Evolutionary conservation across 2,329 filamentous ascomycete species (phyloP), one percentile per base, ranked within the genome.

Genomic region (Fusarium domesticum): DNA sequence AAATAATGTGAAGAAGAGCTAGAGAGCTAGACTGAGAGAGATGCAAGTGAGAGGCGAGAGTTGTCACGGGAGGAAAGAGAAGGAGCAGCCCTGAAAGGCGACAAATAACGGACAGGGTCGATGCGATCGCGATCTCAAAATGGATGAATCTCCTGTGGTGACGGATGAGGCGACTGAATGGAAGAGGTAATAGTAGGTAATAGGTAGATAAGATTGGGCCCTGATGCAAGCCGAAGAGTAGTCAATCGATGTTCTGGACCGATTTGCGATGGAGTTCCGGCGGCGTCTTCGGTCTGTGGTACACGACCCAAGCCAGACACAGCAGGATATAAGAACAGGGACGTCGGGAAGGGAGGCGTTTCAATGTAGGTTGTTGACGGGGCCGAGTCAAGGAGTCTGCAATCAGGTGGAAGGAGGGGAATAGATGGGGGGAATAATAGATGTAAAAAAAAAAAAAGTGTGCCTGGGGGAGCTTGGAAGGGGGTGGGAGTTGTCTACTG

Each of bases 131-230:
- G 56, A 55, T 51, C 34, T 50, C 45, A 37, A 47, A n/a, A n/a
- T n/a, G 44, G 43, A 31, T 39, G 39, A 51, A 58, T 50, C 45
- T 53, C 48, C 45, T 60, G 57, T 52, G 53, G 40, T 46, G 51
- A 57, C 44, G 42, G 56, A 49, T 57, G 46, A 60, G 55, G 51
- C 50, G 53, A 57, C 48, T 45, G 51, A 48, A 40, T 45, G 42
- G 51, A 49, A 41, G 33, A 37, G 45, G 38, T 31, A 48, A 44
- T 36, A 42, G 39, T 43, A 36, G 41, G n/a, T n/a, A n/a, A n/a
- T n/a, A n/a, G n/a, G n/a, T n/a, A n/a, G n/a, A n/a, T n/a, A 23
- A 23, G 38, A 37, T 48, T 45, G 39, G 50, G 45, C 52, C 40
- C 48, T 47, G 42, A 47, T 56, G 54, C 49, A 51, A 45, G 47